Evolutionary conservation across 164 flowering plant genomes (phyloP).

Genomic region (Magnolia sinica): DNA sequence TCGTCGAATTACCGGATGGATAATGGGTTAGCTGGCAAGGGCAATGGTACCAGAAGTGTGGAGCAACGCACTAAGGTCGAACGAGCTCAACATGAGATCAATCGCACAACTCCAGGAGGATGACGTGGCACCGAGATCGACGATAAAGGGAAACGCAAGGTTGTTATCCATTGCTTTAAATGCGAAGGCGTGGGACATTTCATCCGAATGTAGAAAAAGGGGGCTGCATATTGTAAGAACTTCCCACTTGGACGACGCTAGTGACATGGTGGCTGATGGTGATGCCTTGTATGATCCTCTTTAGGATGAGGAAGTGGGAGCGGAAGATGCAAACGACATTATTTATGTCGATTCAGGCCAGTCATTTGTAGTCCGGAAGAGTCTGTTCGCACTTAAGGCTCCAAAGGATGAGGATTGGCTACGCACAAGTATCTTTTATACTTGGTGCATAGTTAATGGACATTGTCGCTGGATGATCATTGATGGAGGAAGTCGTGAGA

Average conservation of each 20-base stretch:
- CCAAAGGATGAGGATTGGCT: no score
- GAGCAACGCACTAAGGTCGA: neutral
- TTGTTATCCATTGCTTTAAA: neutral
- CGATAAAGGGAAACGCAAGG: neutral
- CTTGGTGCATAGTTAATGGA: neutral
- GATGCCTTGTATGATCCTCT: neutral
- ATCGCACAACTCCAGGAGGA: neutral
- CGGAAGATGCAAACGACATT: no score
- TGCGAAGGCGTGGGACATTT: neutral
- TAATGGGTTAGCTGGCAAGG: neutral
- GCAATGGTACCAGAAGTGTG: neutral
- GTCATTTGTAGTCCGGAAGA: no score
- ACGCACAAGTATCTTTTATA: no score
- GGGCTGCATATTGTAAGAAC: neutral
- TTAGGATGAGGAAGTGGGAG: no score
- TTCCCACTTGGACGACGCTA: neutral
- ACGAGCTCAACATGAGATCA: neutral
- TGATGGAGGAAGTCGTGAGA: constrained; percentile 16
- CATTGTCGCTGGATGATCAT: neutral
- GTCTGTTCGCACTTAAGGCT: no score
- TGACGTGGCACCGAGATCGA: neutral
- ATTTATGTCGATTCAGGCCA: no score
- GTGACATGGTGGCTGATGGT: neutral
- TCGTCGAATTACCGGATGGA: neutral
- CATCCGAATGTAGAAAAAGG: neutral